Percentiles rank a stretch among this genome's conserved stretches.
These are phyloP conservation scores for Ophiostoma ulmi DNA, from an alignment of 2,329 filamentous ascomycete species.

Conservation along the genomic window DNA sequence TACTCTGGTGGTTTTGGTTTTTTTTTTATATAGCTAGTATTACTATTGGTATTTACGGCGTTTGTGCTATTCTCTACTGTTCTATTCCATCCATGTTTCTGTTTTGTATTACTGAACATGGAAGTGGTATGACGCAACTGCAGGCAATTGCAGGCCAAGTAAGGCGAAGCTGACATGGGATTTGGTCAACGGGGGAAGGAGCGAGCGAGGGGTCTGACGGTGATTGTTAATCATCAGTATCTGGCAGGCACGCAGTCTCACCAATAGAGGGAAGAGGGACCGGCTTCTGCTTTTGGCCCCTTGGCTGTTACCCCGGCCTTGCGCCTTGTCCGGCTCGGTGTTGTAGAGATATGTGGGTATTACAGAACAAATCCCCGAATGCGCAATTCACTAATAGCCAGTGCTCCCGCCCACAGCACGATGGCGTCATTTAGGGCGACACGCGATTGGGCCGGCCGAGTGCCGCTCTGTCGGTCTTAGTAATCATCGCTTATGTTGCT, in stretches of 20 bases:
- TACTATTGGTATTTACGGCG: not conserved
- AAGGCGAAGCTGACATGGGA: not conserved
- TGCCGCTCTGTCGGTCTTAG: not conserved
- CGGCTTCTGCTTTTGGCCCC: not conserved
- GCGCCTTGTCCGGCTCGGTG: conserved; percentile 7
- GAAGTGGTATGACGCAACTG: conserved; percentile 10
- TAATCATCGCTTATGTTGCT: not conserved
- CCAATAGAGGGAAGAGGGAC: not conserved
- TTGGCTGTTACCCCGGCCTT: not conserved
- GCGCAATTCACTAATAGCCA: not conserved
- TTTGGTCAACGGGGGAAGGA: not conserved
- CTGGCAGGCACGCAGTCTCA: not conserved
- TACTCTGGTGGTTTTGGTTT: not conserved
- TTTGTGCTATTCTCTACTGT: conserved; percentile 8
- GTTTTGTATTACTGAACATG: not conserved
- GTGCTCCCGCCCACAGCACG: not conserved
- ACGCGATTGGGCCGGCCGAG: conserved; percentile 10
- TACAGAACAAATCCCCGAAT: not conserved
- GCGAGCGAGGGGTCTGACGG: not conserved
- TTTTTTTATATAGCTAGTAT: not conserved
- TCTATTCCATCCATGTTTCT: not conserved
- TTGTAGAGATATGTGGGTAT: not conserved
- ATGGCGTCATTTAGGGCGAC: conserved; percentile 11
- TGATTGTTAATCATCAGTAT: not conserved
- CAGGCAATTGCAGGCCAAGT: too few relatives aligned